phyloP scores from a whole-genome alignment of 2,329 filamentous ascomycete genomes.

The Herpotrichia juniperi region DNA sequence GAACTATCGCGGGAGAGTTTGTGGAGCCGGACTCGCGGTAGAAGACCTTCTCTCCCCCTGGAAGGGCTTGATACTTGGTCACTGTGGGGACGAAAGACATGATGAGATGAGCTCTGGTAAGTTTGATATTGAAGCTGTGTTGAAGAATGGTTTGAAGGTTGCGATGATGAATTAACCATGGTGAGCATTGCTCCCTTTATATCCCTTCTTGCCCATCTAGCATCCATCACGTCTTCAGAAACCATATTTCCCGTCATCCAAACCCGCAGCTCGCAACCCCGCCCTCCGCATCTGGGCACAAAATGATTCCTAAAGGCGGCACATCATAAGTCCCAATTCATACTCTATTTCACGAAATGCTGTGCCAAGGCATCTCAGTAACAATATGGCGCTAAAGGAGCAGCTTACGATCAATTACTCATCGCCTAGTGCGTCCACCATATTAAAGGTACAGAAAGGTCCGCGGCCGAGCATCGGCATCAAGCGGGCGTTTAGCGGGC shows the following conservation, averaged over 20 bases:
- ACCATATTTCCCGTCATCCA: not conserved
- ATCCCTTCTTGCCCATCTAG: not conserved
- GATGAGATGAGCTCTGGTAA: not conserved
- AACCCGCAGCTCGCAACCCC: not conserved
- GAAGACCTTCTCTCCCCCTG: slow-evolving; percentile 42
- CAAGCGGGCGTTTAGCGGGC: no score
- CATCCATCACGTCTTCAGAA: not conserved
- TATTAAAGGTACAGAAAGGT: not conserved
- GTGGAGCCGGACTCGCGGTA: slow-evolving; percentile 45
- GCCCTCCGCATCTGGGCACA: not conserved
- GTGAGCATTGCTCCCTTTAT: not conserved
- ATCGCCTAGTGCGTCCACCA: not conserved
- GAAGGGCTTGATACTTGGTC: slow-evolving; percentile 23
- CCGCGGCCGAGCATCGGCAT: not conserved
- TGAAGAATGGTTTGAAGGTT: not conserved
- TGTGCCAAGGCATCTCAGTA: not conserved
- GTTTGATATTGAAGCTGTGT: not conserved
- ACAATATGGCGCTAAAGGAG: not conserved
- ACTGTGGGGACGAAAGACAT: slow-evolving; percentile 24
- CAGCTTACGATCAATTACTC: not conserved
- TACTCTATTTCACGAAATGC: not conserved
- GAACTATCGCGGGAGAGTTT: slow-evolving; percentile 47
- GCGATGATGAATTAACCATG: not conserved
- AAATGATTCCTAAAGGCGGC: not conserved
- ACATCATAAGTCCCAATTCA: not conserved